Conservation (phyloP, 139 green algal species). For the Micractinium sp. region DNA sequence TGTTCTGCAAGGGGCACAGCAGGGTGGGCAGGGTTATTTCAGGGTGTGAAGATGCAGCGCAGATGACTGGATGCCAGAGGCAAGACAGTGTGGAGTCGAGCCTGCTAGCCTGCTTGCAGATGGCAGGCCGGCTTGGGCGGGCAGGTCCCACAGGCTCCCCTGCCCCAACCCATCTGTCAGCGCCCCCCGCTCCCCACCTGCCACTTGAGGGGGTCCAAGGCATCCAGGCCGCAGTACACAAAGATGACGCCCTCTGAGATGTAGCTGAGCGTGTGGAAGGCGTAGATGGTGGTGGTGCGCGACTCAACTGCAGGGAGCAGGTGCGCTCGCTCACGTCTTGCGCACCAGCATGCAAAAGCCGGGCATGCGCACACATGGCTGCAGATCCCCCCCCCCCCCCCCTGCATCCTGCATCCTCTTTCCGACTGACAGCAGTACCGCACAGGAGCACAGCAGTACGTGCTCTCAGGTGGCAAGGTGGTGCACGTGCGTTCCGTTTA, state of each 20-base stretch:
- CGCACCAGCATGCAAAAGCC: background rate
- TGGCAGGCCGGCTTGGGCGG: too few relatives aligned
- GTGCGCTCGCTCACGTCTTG: background rate
- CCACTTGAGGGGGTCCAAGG: conserved; percentile 82
- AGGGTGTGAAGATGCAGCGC: too few relatives aligned
- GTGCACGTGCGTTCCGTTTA: too few relatives aligned
- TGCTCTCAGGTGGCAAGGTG: too few relatives aligned
- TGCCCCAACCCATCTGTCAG: background rate
- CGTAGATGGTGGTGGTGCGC: conserved; percentile 51
- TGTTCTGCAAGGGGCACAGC: conserved; percentile 41
- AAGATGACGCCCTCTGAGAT: conserved; percentile 84
- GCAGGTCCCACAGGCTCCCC: too few relatives aligned
- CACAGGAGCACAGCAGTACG: background rate
- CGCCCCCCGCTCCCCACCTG: conserved; percentile 37
- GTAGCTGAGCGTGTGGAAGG: conserved; percentile 71
- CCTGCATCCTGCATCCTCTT: too few relatives aligned
- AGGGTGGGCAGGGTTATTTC: too few relatives aligned
- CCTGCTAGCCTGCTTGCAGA: too few relatives aligned
- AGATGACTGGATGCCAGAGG: background rate
- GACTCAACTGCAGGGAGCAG: conserved; percentile 27
- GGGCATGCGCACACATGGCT: too few relatives aligned
- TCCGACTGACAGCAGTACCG: background rate
- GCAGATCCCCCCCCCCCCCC: too few relatives aligned
- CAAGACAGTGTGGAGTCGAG: too few relatives aligned
- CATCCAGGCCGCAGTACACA: conserved; percentile 86